Evolutionary conservation across 352 stramenopile genomes (phyloP), one percentile per base, ranked within the genome.

Genomic region (Phytophthora palmivora): DNA sequence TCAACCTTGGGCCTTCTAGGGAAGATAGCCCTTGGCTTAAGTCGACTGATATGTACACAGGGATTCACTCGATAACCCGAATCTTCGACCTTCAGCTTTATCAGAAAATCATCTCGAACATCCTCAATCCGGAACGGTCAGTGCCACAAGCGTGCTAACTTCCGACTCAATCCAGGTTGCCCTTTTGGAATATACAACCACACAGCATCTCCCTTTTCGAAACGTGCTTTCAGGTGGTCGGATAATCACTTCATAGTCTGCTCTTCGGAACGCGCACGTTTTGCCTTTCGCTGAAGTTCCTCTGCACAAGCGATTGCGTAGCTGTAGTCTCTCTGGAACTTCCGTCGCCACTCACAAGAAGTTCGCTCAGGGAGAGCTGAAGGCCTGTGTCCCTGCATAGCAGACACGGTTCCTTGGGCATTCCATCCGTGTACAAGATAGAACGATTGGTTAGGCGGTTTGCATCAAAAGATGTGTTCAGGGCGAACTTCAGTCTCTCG

Each of bases 381-480:
- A 4, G 26, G 26, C 8, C 4, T 32, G 4, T 4, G 26, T 9
- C 26, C 26, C 26, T 9, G 8, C 26, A 32, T 32, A 4, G 26
- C 26, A 9, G 4, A 9, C 8, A 56, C 0, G 9, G 47, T 56
- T 3, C 32, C 18, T 18, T 44, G 9, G 0, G 33, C 18, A 46
- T 56, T 33, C 48, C 34, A 56, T 5, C 34, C 34, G 2, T 56
- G 48, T 0, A 46, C 14, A 12, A 56, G 11, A 21, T 56, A 56
- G 22, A 56, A 56, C 4, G 48, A 3, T 32, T 45, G 1, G 44
- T 33, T 5, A 43, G 10, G 1, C 48, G 30, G 8, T 32, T 55
- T 0, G 34, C 18, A 11, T 45, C 34, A 6, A 34, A 32, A 4
- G 26, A 32, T 9, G 26, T 32, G 26, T 32, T 32, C 26, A 32